Evolutionary conservation across 2,329 filamentous ascomycete genomes (phyloP).

Genomic region (Colletotrichum chlorophyti): DNA sequence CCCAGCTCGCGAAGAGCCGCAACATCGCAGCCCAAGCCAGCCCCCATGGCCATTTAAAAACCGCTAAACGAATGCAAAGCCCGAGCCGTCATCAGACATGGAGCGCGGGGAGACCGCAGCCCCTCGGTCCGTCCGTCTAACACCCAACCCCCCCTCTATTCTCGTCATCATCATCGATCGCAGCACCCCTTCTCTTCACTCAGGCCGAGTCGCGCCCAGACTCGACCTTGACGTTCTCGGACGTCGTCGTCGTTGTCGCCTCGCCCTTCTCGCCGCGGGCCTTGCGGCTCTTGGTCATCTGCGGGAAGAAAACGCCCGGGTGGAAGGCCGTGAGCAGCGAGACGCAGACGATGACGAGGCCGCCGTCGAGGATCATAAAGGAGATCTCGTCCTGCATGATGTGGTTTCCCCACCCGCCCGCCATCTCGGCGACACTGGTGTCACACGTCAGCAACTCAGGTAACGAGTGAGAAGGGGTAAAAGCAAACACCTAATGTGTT

Average conservation of each 20-base stretch:
- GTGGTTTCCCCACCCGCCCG: slow-evolving; percentile 67
- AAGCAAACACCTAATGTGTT: too few relatives aligned
- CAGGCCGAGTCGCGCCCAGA: slow-evolving; percentile 14
- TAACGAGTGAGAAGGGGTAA: too few relatives aligned
- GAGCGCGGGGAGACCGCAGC: too few relatives aligned
- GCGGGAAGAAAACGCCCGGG: slow-evolving; percentile 61
- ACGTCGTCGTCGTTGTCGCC: slow-evolving; percentile 3
- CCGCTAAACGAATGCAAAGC: too few relatives aligned
- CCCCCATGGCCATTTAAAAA: too few relatives aligned
- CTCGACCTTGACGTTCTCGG: slow-evolving; percentile 22
- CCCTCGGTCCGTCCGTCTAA: background rate
- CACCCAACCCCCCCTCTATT: too few relatives aligned
- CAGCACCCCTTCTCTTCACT: too few relatives aligned
- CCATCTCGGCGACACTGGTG: slow-evolving; percentile 66
- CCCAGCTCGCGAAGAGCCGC: too few relatives aligned
- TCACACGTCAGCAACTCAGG: background rate
- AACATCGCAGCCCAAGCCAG: too few relatives aligned
- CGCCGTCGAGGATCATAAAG: slow-evolving; percentile 63
- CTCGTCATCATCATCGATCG: too few relatives aligned
- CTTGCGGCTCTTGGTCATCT: slow-evolving; percentile 48
- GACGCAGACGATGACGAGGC: slow-evolving; percentile 57
- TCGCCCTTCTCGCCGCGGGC: slow-evolving; percentile 31
- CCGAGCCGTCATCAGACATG: too few relatives aligned
- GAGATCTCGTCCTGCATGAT: slow-evolving; percentile 69
- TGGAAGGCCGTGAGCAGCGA: slow-evolving; percentile 59